Percentiles rank a stretch among this genome's conserved stretches.
Conservation (phyloP, 331 rosid genomes). For the Rosa hybrid region DNA sequence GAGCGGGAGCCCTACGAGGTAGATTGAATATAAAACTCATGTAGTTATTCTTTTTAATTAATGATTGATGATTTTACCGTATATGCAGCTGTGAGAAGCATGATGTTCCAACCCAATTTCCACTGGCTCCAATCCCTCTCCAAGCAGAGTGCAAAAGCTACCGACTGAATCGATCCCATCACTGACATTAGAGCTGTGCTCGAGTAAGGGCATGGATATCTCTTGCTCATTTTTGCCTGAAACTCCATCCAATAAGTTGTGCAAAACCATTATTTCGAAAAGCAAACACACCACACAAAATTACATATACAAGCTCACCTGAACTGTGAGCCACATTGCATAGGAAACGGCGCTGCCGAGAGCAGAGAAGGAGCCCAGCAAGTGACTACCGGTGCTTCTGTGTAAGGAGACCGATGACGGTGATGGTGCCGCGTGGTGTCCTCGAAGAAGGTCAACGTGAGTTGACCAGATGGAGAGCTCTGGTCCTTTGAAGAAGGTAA, state of each 20-base stretch:
- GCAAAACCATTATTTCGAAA: not conserved
- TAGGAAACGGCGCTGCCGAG: constrained; percentile 42
- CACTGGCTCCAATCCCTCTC: constrained; percentile 37
- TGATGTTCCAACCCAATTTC: constrained; percentile 38
- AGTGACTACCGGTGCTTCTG: not conserved
- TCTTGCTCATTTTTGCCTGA: constrained; percentile 35
- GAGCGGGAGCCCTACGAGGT: no score
- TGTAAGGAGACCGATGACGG: constrained; percentile 13
- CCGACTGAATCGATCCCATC: constrained; percentile 36
- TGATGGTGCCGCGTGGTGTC: not conserved
- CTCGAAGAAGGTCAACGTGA: constrained; percentile 45
- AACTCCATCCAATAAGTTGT: not conserved
- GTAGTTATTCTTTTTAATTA: no score
- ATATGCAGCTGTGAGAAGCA: constrained; percentile 32
- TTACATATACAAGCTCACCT: constrained; percentile 31
- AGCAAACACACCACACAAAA: not conserved
- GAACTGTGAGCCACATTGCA: constrained; percentile 67
- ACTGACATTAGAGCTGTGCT: constrained; percentile 38
- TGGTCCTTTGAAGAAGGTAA: constrained; percentile 59
- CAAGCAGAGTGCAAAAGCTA: constrained; percentile 19
- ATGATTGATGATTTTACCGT: constrained; percentile 10
- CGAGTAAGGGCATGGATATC: constrained; percentile 31
- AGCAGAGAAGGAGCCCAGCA: constrained; percentile 47
- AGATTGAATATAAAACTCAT: no score
- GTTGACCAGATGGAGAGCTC: constrained; percentile 42